A percentile compares a stretch with the other conserved stretches of the same genome.
phyloP scores from a whole-genome alignment of 306 rosid genomes.

The Myrica gale region DNA sequence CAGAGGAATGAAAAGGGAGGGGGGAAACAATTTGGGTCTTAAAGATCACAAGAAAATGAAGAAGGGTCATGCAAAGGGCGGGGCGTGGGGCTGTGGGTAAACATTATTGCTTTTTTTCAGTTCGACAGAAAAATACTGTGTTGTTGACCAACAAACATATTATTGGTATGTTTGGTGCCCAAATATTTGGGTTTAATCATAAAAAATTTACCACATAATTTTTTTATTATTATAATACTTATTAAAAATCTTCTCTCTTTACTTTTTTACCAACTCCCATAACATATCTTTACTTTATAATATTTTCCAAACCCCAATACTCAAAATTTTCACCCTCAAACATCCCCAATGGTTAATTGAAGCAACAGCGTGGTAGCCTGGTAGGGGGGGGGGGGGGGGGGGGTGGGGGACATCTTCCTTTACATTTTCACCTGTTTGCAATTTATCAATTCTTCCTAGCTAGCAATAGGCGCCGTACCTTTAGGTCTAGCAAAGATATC shows the following conservation, averaged over 20 bases:
- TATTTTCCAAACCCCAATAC: too few species aligned
- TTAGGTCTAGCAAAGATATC: constrained; percentile 40
- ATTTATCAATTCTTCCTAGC: constrained; percentile 9
- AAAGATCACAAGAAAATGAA: constrained; percentile 26
- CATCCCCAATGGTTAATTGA: too few species aligned
- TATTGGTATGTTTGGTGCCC: too few species aligned
- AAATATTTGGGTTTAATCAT: too few species aligned
- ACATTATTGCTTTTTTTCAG: constrained; percentile 25
- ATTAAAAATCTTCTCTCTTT: too few species aligned
- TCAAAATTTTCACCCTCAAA: too few species aligned
- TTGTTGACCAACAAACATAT: constrained; percentile 51
- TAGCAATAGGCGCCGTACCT: constrained; percentile 34
- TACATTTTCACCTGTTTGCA: constrained; percentile 23
- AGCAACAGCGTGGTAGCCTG: constrained; percentile 53
- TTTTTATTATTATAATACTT: too few species aligned
- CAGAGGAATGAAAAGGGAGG: constrained; percentile 20
- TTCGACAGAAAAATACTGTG: constrained; percentile 19
- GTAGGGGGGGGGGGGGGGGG: too few species aligned
- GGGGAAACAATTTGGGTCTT: constrained; percentile 40
- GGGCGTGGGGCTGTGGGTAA: constrained; percentile 31
- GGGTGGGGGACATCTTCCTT: constrained; percentile 54
- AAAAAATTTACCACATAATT: too few species aligned
- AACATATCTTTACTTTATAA: too few species aligned
- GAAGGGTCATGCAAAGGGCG: constrained; percentile 21
- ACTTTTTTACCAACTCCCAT: too few species aligned